phyloP scores from a whole-genome alignment of 306 rosid genomes.

The Ziziphus jujuba region DNA sequence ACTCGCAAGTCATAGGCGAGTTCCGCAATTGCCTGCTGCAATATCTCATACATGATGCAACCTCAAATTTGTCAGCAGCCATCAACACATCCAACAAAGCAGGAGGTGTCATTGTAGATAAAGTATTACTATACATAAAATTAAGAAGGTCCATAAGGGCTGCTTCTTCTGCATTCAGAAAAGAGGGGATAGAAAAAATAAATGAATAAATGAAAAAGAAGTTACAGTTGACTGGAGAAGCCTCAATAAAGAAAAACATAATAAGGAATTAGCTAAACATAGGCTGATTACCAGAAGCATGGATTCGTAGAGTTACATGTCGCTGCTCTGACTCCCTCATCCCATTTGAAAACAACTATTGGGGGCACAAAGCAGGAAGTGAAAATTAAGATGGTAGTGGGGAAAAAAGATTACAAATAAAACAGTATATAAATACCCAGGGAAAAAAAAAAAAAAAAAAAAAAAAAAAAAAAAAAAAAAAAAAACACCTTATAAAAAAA shows the following conservation, averaged over 20 bases:
- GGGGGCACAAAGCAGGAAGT: conserved; percentile 21
- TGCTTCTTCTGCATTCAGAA: conserved; percentile 49
- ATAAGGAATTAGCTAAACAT: not conserved
- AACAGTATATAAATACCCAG: not conserved
- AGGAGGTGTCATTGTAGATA: conserved; percentile 28
- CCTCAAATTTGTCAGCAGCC: conserved; percentile 60
- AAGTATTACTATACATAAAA: conserved; percentile 47
- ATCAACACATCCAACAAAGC: conserved; percentile 47
- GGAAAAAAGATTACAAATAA: not conserved
- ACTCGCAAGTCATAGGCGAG: conserved; percentile 46
- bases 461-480: no score
- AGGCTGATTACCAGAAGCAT: conserved; percentile 41
- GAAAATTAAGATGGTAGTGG: not conserved
- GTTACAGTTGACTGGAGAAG: no score
- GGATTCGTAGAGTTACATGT: conserved; percentile 43
- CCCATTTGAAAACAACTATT: conserved; percentile 45
- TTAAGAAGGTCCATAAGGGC: conserved; percentile 55
- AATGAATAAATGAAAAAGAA: not conserved
- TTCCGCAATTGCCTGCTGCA: conserved; percentile 39
- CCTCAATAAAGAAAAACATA: no score
- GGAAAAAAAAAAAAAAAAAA: no score
- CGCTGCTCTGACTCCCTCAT: conserved; percentile 41
- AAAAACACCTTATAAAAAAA: conserved; percentile 45
- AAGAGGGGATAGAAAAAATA: not conserved
- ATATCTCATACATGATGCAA: conserved; percentile 48